Percentiles rank a stretch among this genome's conserved stretches.
phyloP scores from a whole-genome alignment of 768 basidiomycete genomes.

The Trametes punicea region DNA sequence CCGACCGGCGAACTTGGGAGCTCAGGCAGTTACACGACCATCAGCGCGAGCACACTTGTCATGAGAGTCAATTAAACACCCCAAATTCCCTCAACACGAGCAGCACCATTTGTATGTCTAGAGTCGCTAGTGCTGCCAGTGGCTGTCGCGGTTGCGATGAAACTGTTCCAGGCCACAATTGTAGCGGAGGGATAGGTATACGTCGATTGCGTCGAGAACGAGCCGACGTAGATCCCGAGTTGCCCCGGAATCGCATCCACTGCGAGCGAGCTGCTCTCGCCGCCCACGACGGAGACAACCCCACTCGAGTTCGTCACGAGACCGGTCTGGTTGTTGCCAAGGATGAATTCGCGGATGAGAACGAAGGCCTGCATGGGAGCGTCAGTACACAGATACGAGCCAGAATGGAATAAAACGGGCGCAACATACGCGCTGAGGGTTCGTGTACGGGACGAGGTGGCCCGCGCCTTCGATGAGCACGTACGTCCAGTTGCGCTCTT shows the following conservation, averaged over 20 bases:
- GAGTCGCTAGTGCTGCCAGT: background rate
- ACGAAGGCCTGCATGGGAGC: slow-evolving; percentile 46
- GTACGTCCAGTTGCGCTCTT: slow-evolving; percentile 62
- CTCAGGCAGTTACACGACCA: too few relatives aligned
- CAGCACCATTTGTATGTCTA: background rate
- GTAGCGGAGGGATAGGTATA: slow-evolving; percentile 30
- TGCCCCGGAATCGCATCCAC: slow-evolving; percentile 48
- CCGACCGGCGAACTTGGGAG: too few relatives aligned
- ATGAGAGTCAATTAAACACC: background rate
- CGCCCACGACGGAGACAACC: slow-evolving; percentile 41
- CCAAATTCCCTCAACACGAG: too few relatives aligned
- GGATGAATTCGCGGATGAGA: slow-evolving; percentile 62
- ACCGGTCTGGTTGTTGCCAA: slow-evolving; percentile 60
- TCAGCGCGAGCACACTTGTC: background rate
- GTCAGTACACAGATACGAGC: background rate
- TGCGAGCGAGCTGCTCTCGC: slow-evolving; percentile 45
- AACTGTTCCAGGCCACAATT: slow-evolving; percentile 31
- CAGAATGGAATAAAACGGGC: background rate
- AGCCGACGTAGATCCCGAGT: slow-evolving; percentile 54
- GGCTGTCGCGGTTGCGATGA: slow-evolving; percentile 27
- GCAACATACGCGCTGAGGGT: slow-evolving; percentile 45
- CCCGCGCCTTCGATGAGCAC: slow-evolving; percentile 37
- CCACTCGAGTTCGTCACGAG: slow-evolving; percentile 39
- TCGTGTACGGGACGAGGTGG: slow-evolving; percentile 36
- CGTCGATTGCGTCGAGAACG: slow-evolving; percentile 28